Conservation (phyloP, 2,329 filamentous ascomycete genomes). For the Stagonosporopsis vannaccii region DNA sequence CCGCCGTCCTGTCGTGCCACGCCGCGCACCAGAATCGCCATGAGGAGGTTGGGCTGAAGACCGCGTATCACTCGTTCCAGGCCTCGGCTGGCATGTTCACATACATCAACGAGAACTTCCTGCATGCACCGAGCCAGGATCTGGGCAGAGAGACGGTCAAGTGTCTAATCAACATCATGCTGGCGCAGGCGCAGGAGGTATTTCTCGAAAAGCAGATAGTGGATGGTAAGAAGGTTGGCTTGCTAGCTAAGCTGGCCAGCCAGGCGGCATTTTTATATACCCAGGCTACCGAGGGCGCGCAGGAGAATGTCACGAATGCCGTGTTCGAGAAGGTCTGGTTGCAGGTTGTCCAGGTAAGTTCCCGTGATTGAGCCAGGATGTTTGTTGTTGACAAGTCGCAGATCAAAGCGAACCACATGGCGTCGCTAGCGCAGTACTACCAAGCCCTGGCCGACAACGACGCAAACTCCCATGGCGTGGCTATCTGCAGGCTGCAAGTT, state of each 20-base stretch:
- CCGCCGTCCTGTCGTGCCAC: slow-evolving; percentile 93
- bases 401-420: slow-evolving; percentile 81
- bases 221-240: slow-evolving; percentile 89
- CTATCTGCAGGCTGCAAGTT: slow-evolving; percentile 81
- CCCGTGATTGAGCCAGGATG: background rate
- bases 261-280: slow-evolving; percentile 88
- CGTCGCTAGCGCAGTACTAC: slow-evolving; percentile 89
- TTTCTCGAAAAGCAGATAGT: slow-evolving; percentile 95
- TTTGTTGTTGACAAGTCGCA: slow-evolving; percentile 38
- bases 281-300: slow-evolving; percentile 86
- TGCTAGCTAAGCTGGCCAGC: slow-evolving; percentile 90
- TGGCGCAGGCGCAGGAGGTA: slow-evolving; percentile 96
- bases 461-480: slow-evolving; percentile 82
- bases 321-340: slow-evolving; percentile 97
- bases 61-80: slow-evolving; percentile 97
- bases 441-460: slow-evolving; percentile 92
- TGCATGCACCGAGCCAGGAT: slow-evolving; percentile 96
- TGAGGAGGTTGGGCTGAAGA: slow-evolving; percentile 92
- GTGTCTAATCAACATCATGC: slow-evolving; percentile 87
- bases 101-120: slow-evolving; percentile 99
- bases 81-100: slow-evolving; percentile 99
- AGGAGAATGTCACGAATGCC: slow-evolving; percentile 89
- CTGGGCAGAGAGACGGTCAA: slow-evolving; percentile 95
- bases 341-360: slow-evolving; percentile 74
- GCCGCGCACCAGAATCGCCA: slow-evolving; percentile 90